Percentiles rank a stretch among this genome's conserved stretches.
These are phyloP conservation scores for Penicillium ochrochloron DNA, from an alignment of 495 filamentous ascomycete genomes.

Conservation along the genomic window DNA sequence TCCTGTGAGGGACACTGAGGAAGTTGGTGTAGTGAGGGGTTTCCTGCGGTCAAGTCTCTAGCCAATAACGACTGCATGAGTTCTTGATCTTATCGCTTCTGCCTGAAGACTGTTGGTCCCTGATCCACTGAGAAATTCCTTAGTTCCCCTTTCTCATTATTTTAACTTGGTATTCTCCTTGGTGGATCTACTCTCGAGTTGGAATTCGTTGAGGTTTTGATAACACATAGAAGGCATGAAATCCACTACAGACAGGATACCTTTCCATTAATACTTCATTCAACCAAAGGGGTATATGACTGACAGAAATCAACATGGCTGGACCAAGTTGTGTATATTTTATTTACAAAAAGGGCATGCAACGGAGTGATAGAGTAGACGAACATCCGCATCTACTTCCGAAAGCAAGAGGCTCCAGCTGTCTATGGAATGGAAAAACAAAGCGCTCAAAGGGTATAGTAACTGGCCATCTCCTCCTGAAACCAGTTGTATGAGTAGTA, in stretches of 20 bases:
- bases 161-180: neutral
- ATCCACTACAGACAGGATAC: neutral
- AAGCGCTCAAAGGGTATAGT: conserved; percentile 46
- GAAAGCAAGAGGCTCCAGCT: neutral
- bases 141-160: too few species aligned
- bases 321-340: neutral
- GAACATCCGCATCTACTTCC: neutral
- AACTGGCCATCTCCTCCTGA: conserved; percentile 51
- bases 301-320: neutral
- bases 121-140: neutral
- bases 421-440: conserved; percentile 5
- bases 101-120: neutral
- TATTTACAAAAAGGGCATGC: neutral
- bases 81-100: neutral
- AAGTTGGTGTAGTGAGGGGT: neutral
- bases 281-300: conserved; percentile 2
- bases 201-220: neutral
- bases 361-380: neutral
- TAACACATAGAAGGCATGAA: neutral
- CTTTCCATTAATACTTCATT: neutral
- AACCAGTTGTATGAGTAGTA: conserved; percentile 53
- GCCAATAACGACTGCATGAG: neutral
- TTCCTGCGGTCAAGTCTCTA: neutral
- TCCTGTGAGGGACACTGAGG: neutral
- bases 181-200: neutral